Evolutionary conservation across 306 rosid species (phyloP), one percentile per base, ranked within the genome.

Genomic region (Vigna mungo): DNA sequence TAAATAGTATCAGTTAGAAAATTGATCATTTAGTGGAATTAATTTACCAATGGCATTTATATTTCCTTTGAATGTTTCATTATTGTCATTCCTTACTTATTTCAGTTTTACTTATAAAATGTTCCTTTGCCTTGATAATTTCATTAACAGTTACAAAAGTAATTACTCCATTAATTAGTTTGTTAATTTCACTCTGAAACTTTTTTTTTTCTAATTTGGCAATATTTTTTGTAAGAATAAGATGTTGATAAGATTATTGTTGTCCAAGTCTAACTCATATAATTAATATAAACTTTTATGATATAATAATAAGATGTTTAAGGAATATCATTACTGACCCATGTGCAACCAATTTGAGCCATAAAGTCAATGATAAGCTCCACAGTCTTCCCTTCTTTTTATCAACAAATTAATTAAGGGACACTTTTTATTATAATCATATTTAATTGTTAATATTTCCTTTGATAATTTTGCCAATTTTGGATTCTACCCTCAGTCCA

Each of bases 301-400:
- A 9, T 78, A 73, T 78, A 81, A 81, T 70, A 76, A 82, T 53
- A 39, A 66, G 43, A 76, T 54, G 58, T 79, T 87, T 71, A 68
- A 78, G 75, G 83, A 83, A 85, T 81, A 79, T 88, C 52, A 85
- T 85, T 79, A 84, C 83, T 76, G 80, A 65, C 44, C 91, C 91
- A 88, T 88, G 91, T 88, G 91, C 89, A 27, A 69, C 88, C 88
- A 83, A 76, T 79, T 81, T 81, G 77, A 71, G 84, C 78, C 77
- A 83, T 63, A 79, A 83, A 85, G 81, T 78, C 83, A 85, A 81
- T 85, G 86, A 88, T 84, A 84, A 80, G 91, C 78, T 84, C 86
- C 88, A 83, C 85, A 77, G 85, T 78, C 80, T 76, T 79, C 82
- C 37, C 81, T 58, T 78, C 78, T 75, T 86, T 73, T 83, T 18